Evolutionary conservation across 164 flowering plant species (phyloP).

Genomic region (Tetrastigma voinierianum): DNA sequence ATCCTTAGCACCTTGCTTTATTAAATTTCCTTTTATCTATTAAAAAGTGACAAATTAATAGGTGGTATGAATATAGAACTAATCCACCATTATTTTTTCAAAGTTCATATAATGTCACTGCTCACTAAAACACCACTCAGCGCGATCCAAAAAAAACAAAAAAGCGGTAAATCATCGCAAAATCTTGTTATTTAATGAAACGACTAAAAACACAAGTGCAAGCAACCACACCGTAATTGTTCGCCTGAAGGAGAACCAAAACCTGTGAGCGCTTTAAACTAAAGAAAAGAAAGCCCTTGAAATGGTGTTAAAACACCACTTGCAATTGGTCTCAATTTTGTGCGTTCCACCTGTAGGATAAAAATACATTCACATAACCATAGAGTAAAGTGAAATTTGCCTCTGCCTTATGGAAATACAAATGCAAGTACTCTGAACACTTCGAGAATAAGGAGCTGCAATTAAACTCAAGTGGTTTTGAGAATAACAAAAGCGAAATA

Average conservation of each 20-base stretch:
- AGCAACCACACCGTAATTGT: constrained; percentile 62
- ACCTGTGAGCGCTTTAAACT: constrained; percentile 82
- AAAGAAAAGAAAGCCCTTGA: constrained; percentile 81
- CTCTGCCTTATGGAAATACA: too few relatives aligned
- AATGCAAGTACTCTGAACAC: too few relatives aligned
- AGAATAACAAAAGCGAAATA: too few relatives aligned
- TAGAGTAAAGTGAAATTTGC: background rate
- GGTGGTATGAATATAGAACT: too few relatives aligned
- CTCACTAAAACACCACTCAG: too few relatives aligned
- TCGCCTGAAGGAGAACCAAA: constrained; percentile 91
- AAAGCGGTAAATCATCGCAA: background rate
- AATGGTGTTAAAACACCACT: constrained; percentile 88
- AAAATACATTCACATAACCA: background rate
- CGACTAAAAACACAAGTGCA: background rate
- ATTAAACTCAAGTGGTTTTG: too few relatives aligned
- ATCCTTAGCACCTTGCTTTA: too few relatives aligned
- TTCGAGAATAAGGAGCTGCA: too few relatives aligned
- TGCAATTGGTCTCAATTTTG: constrained; percentile 81
- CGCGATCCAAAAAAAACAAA: background rate
- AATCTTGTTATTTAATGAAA: background rate
- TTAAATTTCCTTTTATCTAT: too few relatives aligned
- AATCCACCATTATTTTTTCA: too few relatives aligned
- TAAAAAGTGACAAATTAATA: too few relatives aligned
- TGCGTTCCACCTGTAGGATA: constrained; percentile 80
- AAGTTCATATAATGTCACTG: too few relatives aligned